Base-by-base conservation (phyloP, 2,329 filamentous ascomycete species). In the Clonostachys rosea region DNA sequence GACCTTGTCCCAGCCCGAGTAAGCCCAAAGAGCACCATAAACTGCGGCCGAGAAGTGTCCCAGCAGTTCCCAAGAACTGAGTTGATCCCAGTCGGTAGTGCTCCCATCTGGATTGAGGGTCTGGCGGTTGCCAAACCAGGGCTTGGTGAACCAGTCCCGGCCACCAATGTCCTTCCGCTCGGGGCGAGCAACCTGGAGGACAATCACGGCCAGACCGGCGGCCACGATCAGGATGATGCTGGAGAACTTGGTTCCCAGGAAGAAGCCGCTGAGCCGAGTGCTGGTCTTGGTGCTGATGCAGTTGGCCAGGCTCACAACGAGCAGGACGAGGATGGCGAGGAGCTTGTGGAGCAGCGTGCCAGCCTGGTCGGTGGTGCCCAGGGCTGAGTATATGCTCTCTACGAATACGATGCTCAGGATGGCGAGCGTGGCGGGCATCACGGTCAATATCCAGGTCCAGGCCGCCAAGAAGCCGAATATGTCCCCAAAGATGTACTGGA, bases 1-100 rank as follows among this genome's bases (percentile, higher is more conserved):
- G 37, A 78, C 79, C 65, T 84, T 84, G 47, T 85, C 82, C 82
- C 82, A 86, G 1, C 82, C 82, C 1, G 78, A 81, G 49, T 84
- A 86, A 0, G 78, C 81, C 81, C 81, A 86, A 0, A 85, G 57
- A 0, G 78, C 79, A 0, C 75, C 81, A 53, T 84, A 84, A 1
- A 84, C 66, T 0, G 81, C 82, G 2, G 79, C 73, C 4, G 78
- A 80, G 47, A 77, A 76, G 53, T 83, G 76, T 0, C 81, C 81
- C 24, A 83, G 71, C 11, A 78, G 68, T 47, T 81, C 78, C 82
- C 81, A 85, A 30, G 67, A 59, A 6, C 70, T 64, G 40, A 84
- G 54, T 2, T 57, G 50, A 1, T 58, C 57, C 78, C 78, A 81
- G 37, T 77, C 67, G 0, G 70, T 76, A 33, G 63, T 62, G 11